These are phyloP conservation scores for Plasmopara muralis DNA, from an alignment of 352 stramenopile species.

Conservation along the genomic window DNA sequence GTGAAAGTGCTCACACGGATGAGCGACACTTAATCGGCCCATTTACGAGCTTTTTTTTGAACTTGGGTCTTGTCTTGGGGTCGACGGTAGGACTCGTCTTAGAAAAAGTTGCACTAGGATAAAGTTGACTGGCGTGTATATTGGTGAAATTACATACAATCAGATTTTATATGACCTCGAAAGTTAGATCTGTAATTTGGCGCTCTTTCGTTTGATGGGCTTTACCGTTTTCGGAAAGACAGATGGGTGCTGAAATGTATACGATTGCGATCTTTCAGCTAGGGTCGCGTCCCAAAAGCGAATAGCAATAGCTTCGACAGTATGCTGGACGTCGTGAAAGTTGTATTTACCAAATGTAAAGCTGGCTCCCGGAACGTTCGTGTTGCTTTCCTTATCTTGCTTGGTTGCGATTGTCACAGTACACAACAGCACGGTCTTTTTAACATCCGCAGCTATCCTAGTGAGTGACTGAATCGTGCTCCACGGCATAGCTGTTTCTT, in stretches of 20 bases:
- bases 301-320: slow-evolving; percentile 36
- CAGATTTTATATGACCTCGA: no score
- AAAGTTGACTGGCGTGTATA: neutral
- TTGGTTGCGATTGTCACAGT: slow-evolving; percentile 21
- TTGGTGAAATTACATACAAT: no score
- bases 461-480: slow-evolving; percentile 57
- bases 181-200: slow-evolving; percentile 14
- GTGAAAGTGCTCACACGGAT: slow-evolving; percentile 62
- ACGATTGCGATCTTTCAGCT: slow-evolving; percentile 16
- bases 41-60: slow-evolving; percentile 84
- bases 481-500: slow-evolving; percentile 25
- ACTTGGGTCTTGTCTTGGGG: slow-evolving; percentile 76
- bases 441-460: slow-evolving; percentile 66
- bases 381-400: neutral
- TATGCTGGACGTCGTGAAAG: slow-evolving; percentile 30
- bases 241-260: slow-evolving; percentile 36
- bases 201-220: slow-evolving; percentile 23
- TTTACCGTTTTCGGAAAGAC: slow-evolving; percentile 31
- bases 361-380: neutral
- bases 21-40: slow-evolving; percentile 66
- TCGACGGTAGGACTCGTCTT: slow-evolving; percentile 58
- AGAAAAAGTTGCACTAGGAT: slow-evolving; percentile 49
- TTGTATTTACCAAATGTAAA: slow-evolving; percentile 29
- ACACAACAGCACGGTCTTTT: slow-evolving; percentile 70
- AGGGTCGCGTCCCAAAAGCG: slow-evolving; percentile 49